Evolutionary conservation across 192 early-diverging fungal genomes (phyloP), one percentile per base, ranked within the genome.

Genomic region (Thoreauomyces humboldtii): DNA sequence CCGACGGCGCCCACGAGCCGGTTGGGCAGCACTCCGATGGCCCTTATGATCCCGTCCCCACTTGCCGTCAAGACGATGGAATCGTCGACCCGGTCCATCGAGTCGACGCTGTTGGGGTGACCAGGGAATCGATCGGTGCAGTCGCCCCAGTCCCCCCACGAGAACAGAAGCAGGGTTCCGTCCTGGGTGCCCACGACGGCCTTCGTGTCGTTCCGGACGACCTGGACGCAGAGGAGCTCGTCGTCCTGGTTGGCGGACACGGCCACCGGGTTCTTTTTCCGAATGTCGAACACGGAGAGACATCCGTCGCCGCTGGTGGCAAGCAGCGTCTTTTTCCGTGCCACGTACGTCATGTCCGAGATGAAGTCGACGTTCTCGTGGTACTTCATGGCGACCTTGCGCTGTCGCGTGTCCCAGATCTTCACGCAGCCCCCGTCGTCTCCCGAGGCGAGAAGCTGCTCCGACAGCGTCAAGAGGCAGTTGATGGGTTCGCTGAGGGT

Each of bases 221-320:
- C 70, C 2, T 69, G 67, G 19, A 98, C 80, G 24, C 89, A 96
- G 43, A 99, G 70, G 36, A 98, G 80, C 67, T 98, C 97, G 72
- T 96, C 94, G 34, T 98, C 97, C 79, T 93, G 92, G 66, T 94
- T 89, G 28, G 89, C 97, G 5, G 92, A 97, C 64, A 92, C 87
- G 32, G 86, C 90, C 27, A 91, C 74, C 14, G 92, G 88, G 48
- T 91, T 87, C 12, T 82, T 75, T 72, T 95, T 95, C 47, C 94
- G 88, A 41, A 94, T 83, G 70, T 99, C 95, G 67, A 89, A 94
- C 2, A 92, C 84, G 19, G 92, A 90, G 64, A 99, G 76, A 38
- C 83, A 90, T 1, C 95, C 97, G 64, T 98, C 95, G 24, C 90
- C 95, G 64, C 93, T 88, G 22, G 89, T 83, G 0, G 85, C 87